These are phyloP conservation scores for Suillus americanus DNA, from an alignment of 768 basidiomycete genomes.

Conservation along the genomic window DNA sequence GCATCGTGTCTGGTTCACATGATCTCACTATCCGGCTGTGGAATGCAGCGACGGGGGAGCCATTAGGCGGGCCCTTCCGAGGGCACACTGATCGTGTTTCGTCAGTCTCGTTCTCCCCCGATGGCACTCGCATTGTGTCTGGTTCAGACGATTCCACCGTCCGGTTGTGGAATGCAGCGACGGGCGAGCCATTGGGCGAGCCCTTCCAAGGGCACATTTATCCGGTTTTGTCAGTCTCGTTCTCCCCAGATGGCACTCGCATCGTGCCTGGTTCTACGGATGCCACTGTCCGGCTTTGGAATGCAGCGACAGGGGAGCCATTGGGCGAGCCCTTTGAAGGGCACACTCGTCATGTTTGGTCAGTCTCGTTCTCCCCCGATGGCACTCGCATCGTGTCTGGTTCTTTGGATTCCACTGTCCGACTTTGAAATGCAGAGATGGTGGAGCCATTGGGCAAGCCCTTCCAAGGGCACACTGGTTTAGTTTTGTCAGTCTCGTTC, in stretches of 20 bases:
- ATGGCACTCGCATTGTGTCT: too few relatives aligned
- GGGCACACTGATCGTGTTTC: constrained; percentile 8
- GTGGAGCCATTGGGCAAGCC: background rate
- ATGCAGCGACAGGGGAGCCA: too few relatives aligned
- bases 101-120: too few relatives aligned
- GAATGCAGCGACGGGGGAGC: constrained; percentile 5
- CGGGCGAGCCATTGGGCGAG: constrained; percentile 13
- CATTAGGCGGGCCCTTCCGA: background rate
- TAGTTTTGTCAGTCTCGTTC: background rate
- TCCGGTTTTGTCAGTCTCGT: background rate
- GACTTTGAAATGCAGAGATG: background rate
- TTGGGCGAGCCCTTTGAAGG: too few relatives aligned
- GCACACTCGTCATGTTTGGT: too few relatives aligned
- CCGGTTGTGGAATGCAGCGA: constrained; percentile 16
- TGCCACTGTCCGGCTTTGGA: background rate
- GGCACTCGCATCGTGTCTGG: background rate
- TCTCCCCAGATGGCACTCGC: background rate
- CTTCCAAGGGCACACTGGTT: background rate
- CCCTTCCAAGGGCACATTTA: background rate
- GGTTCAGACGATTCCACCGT: background rate
- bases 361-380: too few relatives aligned
- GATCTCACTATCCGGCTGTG: constrained; percentile 9
- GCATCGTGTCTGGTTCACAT: constrained; percentile 9
- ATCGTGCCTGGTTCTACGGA: background rate
- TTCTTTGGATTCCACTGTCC: background rate